phyloP scores from a whole-genome alignment of 352 stramenopile genomes.

The Paralagenidium karlingii region DNA sequence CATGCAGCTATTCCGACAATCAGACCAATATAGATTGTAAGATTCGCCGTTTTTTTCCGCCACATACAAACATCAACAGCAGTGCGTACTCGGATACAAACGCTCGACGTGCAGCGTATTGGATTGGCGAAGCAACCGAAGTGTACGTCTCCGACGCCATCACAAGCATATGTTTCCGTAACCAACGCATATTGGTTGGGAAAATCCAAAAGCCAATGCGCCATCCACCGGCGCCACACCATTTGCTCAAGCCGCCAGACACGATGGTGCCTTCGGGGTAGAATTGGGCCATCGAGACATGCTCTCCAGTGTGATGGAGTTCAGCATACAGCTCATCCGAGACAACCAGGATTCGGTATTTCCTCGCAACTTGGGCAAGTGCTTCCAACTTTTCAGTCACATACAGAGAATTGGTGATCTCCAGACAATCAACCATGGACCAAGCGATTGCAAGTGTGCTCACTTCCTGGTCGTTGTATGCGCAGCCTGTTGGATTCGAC shows the following conservation, averaged over 20 bases:
- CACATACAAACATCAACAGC: too few relatives aligned
- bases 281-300: constrained; percentile 75
- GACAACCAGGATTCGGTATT: constrained; percentile 81
- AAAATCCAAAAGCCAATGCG: constrained; percentile 85
- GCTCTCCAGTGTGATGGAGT: constrained; percentile 53
- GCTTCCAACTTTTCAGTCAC: constrained; percentile 21
- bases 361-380: constrained; percentile 58
- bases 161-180: constrained; percentile 78
- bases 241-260: constrained; percentile 78
- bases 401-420: not conserved
- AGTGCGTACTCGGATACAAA: constrained; percentile 61
- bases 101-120: constrained; percentile 66
- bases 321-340: constrained; percentile 86
- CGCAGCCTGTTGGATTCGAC: constrained; percentile 75
- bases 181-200: constrained; percentile 55
- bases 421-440: not conserved
- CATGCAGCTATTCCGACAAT: constrained; percentile 68
- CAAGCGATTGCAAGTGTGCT: too few relatives aligned
- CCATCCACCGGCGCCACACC: constrained; percentile 79
- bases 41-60: too few relatives aligned
- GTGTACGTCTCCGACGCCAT: constrained; percentile 86
- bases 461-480: constrained; percentile 69
- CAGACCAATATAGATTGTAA: too few relatives aligned
- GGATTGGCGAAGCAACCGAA: constrained; percentile 73
- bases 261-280: constrained; percentile 83